Conservation (phyloP, 352 stramenopile genomes). For the Phytophthora sojae region DNA sequence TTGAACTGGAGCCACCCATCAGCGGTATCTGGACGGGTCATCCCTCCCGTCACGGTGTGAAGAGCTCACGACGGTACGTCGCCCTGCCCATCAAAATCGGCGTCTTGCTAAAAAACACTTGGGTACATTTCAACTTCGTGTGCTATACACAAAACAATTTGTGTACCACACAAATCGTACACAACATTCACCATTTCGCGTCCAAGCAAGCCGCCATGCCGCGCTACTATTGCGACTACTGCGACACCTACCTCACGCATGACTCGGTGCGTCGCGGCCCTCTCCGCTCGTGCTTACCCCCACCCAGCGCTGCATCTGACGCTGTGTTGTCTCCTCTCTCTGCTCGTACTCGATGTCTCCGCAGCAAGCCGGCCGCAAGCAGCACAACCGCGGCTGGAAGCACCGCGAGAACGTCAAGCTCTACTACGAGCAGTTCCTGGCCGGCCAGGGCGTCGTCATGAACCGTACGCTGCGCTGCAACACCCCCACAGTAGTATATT, state of each 20-base stretch:
- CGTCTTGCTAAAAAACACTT: conserved; percentile 15
- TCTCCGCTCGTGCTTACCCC: neutral
- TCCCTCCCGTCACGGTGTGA: neutral
- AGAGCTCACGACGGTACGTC: neutral
- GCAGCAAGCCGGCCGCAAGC: conserved; percentile 91
- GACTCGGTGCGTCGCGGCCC: conserved; percentile 76
- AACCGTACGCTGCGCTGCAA: conserved; percentile 55
- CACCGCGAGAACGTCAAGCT: conserved; percentile 95
- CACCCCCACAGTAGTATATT: neutral
- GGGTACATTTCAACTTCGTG: conserved; percentile 1
- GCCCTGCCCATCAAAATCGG: conserved; percentile 10
- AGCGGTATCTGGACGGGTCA: conserved; percentile 15
- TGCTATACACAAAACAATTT: neutral
- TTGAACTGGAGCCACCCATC: conserved; percentile 13
- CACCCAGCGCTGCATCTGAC: conserved; percentile 1
- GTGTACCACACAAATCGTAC: conserved; percentile 4
- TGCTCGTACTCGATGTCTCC: neutral
- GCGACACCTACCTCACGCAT: conserved; percentile 95
- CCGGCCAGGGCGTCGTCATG: conserved; percentile 81
- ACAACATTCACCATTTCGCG: conserved; percentile 10
- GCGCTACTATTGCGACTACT: conserved; percentile 96
- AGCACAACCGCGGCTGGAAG: conserved; percentile 96
- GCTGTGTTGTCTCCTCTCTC: conserved; percentile 14
- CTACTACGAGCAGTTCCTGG: conserved; percentile 92
- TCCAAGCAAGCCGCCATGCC: conserved; percentile 63